Conservation (phyloP, 2,329 filamentous ascomycete genomes). For the Colletotrichum gloeosporioides region DNA sequence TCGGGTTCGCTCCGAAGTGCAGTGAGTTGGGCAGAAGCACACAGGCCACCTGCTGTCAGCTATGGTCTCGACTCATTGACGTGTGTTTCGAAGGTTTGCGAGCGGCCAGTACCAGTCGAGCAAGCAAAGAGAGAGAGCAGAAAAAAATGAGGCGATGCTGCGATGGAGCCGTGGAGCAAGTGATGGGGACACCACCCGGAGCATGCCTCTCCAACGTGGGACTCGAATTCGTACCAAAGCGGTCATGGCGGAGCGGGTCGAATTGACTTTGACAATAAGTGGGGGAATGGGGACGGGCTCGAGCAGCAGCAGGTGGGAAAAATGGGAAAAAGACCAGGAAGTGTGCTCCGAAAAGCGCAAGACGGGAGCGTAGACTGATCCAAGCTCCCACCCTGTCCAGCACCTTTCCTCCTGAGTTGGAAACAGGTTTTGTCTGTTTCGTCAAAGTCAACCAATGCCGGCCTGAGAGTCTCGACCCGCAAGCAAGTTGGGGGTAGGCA, state of each 20-base stretch:
- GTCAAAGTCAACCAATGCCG: neutral
- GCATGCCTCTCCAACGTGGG: neutral
- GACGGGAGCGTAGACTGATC: neutral
- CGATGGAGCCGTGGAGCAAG: neutral
- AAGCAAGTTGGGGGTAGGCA: neutral
- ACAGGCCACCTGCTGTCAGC: neutral
- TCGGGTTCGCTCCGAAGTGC: neutral
- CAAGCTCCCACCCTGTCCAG: neutral
- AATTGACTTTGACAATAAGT: constrained; percentile 6
- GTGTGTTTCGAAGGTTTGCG: neutral
- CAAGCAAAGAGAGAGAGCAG: neutral
- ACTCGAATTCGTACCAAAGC: neutral
- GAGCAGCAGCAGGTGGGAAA: neutral
- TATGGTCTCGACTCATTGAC: neutral
- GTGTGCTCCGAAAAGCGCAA: neutral
- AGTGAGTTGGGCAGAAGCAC: neutral
- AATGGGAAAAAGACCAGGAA: neutral
- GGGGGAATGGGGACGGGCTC: neutral
- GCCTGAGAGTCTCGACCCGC: neutral
- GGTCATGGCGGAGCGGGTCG: neutral
- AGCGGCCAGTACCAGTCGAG: neutral
- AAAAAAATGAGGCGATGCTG: neutral
- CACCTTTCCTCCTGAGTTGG: neutral
- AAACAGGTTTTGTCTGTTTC: neutral
- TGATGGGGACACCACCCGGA: neutral